Base-by-base conservation (phyloP, 495 filamentous ascomycete species). In the Friedmanniomyces endolithicus region DNA sequence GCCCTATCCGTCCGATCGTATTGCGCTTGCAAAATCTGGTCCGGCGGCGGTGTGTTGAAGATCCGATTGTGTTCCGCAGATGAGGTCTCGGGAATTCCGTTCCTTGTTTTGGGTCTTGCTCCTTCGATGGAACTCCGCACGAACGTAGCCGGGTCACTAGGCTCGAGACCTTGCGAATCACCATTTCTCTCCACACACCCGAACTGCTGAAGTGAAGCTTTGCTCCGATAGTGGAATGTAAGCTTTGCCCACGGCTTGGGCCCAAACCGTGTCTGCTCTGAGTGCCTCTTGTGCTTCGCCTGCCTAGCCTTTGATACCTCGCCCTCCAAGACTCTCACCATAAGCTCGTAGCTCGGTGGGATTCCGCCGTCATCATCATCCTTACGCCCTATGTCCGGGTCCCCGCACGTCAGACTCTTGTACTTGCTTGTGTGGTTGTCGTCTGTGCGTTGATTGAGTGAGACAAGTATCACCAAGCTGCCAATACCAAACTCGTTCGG, bases 181-280 rank as follows among this genome's bases (percentile, higher is more conserved):
- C 19, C 41, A n/a, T n/a, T 17, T 9, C 49, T 48, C 20, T 27
- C 12, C 3, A 33, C 22, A 48, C 51, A 55, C 1, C 48, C 51
- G 3, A 34, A 20, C 2, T 16, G 2, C 17, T 55, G 25, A 24
- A 59, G 50, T 1, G 35, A 27, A 7, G 16, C 20, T 17, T 19
- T 11, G 41, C 57, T 59, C 16, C 57, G 33, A 51, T 59, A 59
- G 51, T 59, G 51, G 57, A 59, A 59, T 46, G 55, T 50, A 24
- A 59, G 45, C 22, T 37, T 59, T 1, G 52, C 57, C 52, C 58
- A 56, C 16, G 58, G 46, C 41, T 52, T 39, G 1, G 17, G 23
- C 14, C 58, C 58, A 23, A 56, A 56, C 0, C 50, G 46, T 12
- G 29, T 41, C 25, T 56, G 52, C 20, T 33, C 31, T 19, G 51